Conservation (phyloP, 345 rosid species). For the Linum usitatissimum region DNA sequence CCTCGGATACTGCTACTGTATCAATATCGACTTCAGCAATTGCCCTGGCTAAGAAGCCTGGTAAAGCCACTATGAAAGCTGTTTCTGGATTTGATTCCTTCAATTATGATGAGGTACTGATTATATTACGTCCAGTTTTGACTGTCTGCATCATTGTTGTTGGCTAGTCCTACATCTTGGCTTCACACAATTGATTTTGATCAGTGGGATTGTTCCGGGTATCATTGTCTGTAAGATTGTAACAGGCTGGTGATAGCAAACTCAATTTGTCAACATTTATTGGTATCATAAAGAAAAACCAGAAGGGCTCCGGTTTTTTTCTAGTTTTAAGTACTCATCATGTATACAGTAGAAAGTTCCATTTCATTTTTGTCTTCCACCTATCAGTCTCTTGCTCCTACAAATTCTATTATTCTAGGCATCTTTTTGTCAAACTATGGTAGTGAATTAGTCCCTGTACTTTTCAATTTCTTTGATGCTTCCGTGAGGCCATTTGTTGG, state of each 20-base stretch:
- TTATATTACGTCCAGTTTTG: background rate
- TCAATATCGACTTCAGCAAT: conserved; percentile 67
- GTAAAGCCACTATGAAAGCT: conserved; percentile 67
- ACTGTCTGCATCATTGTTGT: background rate
- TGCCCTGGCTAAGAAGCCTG: conserved; percentile 84
- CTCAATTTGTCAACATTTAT: background rate
- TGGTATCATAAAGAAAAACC: background rate
- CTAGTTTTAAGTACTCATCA: background rate
- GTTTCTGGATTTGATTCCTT: conserved; percentile 62
- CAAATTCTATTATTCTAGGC: background rate
- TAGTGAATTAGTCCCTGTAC: background rate
- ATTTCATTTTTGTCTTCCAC: background rate
- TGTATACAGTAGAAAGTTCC: background rate
- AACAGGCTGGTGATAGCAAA: no score
- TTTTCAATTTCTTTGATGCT: background rate
- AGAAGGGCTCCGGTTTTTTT: background rate
- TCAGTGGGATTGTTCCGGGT: background rate
- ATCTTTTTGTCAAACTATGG: background rate
- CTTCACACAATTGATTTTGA: background rate
- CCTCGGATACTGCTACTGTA: conserved; percentile 53
- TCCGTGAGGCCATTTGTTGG: background rate
- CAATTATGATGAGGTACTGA: conserved; percentile 77
- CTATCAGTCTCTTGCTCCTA: background rate
- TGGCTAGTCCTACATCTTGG: background rate
- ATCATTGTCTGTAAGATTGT: no score